phyloP scores from a whole-genome alignment of 73 alveolate species.

The Tetrahymena malaccensis region DNA sequence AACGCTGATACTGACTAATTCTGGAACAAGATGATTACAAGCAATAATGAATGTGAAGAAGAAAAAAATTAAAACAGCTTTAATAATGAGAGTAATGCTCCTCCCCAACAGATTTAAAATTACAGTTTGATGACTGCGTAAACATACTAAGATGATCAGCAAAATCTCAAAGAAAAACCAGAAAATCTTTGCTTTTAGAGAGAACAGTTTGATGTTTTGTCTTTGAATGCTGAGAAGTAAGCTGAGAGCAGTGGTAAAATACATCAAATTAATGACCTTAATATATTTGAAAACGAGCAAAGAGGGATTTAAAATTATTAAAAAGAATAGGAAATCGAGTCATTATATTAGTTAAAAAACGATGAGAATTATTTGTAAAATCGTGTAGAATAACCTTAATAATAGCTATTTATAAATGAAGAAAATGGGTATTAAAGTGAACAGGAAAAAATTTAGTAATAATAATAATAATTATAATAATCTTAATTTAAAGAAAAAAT shows the following conservation, averaged over 20 bases:
- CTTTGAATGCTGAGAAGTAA: neutral
- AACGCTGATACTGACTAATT: neutral
- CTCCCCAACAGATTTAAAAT: neutral
- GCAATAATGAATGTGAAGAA: neutral
- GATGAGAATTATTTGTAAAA: neutral
- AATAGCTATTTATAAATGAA: neutral
- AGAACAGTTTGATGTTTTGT: neutral
- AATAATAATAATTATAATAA: no score
- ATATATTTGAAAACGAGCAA: neutral
- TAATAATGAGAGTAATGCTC: neutral
- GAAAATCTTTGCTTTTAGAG: neutral
- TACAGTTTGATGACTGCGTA: neutral
- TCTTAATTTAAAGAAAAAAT: neutral
- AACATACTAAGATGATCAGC: neutral
- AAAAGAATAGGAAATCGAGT: neutral
- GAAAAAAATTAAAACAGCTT: neutral
- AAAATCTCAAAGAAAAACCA: neutral
- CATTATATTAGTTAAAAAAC: neutral
- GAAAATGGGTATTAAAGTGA: neutral
- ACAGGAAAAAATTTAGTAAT: neutral
- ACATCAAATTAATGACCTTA: neutral
- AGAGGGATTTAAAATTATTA: no score
- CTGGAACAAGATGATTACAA: neutral
- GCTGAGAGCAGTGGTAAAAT: neutral
- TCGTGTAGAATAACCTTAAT: no score